Conservation (phyloP, 2,329 filamentous ascomycete species). For the Xylariales sp. region DNA sequence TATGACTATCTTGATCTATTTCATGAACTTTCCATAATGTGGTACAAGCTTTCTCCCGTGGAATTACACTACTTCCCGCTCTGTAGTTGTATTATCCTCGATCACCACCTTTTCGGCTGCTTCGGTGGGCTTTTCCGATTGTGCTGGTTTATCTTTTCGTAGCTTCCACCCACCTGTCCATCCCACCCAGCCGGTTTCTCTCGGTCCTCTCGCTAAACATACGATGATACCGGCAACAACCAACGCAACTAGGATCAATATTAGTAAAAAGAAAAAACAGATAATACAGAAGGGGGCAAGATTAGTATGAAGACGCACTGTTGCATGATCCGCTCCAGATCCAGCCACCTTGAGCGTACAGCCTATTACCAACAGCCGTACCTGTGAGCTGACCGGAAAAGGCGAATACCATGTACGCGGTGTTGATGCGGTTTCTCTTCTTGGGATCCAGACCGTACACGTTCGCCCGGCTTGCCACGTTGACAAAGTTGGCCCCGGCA, state of each 20-base stretch:
- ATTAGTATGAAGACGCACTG: too few relatives aligned
- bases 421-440: constrained; percentile 72
- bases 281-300: too few relatives aligned
- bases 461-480: constrained; percentile 67
- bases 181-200: constrained; percentile 35
- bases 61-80: too few relatives aligned
- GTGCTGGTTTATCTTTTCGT: constrained; percentile 19
- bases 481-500: constrained; percentile 66
- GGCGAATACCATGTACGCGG: constrained; percentile 72
- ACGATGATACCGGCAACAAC: constrained; percentile 30
- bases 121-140: too few relatives aligned
- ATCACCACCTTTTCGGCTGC: too few relatives aligned
- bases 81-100: too few relatives aligned
- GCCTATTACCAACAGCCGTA: constrained; percentile 51
- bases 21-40: too few relatives aligned
- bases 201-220: constrained; percentile 31
- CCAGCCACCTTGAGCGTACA: constrained; percentile 50
- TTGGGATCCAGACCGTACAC: constrained; percentile 70
- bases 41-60: too few relatives aligned
- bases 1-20: too few relatives aligned
- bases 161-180: constrained; percentile 38
- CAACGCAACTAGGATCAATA: constrained; percentile 34
- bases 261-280: too few relatives aligned
- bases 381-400: constrained; percentile 75
- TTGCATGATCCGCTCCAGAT: constrained; percentile 39